Evolutionary conservation across 2,329 filamentous ascomycete genomes (phyloP).

Genomic region (Venturia carpophila): DNA sequence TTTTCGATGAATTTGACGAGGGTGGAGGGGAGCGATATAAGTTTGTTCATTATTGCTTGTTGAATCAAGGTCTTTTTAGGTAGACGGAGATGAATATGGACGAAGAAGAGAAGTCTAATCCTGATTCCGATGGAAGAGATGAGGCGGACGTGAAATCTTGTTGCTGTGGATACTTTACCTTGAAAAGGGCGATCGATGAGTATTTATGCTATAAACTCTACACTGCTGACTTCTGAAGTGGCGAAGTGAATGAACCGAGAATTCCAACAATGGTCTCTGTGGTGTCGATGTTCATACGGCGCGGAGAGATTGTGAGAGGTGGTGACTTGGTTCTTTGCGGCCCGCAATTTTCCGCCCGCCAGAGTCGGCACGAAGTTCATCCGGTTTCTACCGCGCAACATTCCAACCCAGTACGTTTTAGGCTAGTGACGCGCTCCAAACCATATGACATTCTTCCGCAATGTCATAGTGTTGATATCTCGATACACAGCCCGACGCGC

Average conservation of each 20-base stretch:
- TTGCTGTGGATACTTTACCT: neutral
- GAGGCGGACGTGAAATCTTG: neutral
- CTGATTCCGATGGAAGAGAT: neutral
- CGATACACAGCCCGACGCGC: neutral
- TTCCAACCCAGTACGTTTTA: neutral
- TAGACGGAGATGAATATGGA: neutral
- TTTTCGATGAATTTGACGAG: slow-evolving; percentile 8
- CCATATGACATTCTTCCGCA: neutral
- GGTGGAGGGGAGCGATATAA: neutral
- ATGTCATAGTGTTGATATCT: neutral
- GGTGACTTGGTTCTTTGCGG: neutral
- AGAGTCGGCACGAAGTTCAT: neutral
- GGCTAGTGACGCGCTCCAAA: neutral
- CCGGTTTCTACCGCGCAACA: neutral
- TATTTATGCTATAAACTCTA: neutral
- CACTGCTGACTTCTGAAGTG: neutral
- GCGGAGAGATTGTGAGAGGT: neutral
- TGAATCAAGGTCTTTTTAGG: no score
- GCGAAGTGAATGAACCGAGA: neutral
- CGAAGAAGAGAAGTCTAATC: neutral
- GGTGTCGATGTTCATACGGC: neutral
- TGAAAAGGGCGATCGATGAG: neutral
- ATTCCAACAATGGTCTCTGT: neutral
- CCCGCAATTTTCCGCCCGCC: neutral
- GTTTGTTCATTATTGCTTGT: neutral